Evolutionary conservation across 768 basidiomycete species (phyloP), one percentile per base, ranked within the genome.

Genomic region (Calocybe cyanea): DNA sequence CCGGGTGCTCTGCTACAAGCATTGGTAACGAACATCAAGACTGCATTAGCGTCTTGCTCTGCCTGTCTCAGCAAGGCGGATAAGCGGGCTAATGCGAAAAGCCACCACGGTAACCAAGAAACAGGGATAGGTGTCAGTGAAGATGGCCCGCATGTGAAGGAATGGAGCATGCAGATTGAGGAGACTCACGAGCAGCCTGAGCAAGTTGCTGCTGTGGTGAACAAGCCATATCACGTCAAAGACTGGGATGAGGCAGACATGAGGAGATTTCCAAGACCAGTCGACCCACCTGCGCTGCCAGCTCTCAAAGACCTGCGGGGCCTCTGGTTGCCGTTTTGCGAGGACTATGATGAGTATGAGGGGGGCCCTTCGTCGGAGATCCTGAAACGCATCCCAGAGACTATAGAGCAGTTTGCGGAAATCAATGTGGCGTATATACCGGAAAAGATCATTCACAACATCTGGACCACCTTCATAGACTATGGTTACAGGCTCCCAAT

Each of bases 331-430:
- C 14, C 30, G 1, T 46, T 33, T 30, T 19, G 31, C 13, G 13
- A 4, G 15, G 24, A 32, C 3, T 55, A 37, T 38, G 54, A 55
- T 38, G 51, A 53, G 10, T 55, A 55, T 35, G 45, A 52, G 18
- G 14, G 30, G 18, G 51, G 54, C 3, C 51, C 51, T 7, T 46
- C 47, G 2, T 24, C 43, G 24, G 38, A 45, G 4, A 48, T 23
- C 14, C 32, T 55, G 25, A 45, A 46, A 4, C 45, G 48, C 5
- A 35, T 52, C 14, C 23, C 24, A 19, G 43, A 53, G 18, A 40
- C 34, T 6, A 23, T 45, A 2, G 38, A 38, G 7, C 24, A 15
- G 3, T 23, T 17, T 3, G 50, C 34, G 15, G 7, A 19, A 23
- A 13, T 30, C n/a, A 38, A 37, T 5, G 28, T 55, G 14, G 45